These are phyloP conservation scores for Turnera subulata DNA, from an alignment of 345 rosid species.

Conservation along the genomic window DNA sequence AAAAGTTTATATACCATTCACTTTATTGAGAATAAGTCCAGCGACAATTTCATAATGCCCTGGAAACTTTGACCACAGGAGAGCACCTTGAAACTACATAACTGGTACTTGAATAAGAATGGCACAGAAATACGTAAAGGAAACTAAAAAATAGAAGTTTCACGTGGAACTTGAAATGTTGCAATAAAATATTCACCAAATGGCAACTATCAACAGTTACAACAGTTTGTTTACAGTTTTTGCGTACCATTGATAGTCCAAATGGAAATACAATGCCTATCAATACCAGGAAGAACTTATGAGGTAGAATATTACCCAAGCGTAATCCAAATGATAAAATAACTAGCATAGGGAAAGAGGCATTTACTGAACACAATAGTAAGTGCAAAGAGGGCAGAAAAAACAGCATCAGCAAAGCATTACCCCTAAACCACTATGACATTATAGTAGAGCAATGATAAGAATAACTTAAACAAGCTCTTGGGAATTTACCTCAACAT, in stretches of 20 bases:
- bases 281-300: neutral
- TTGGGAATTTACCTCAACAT: too few species aligned
- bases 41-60: slow-evolving; percentile 17
- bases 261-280: too few species aligned
- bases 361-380: too few species aligned
- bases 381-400: too few species aligned
- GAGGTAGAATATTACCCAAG: neutral
- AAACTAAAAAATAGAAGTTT: neutral
- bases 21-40: slow-evolving; percentile 10
- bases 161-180: slow-evolving; percentile 5
- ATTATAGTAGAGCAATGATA: too few species aligned
- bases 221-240: too few species aligned
- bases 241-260: too few species aligned
- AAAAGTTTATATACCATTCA: slow-evolving; percentile 9
- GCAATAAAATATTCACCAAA: neutral
- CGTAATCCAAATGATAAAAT: neutral
- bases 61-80: slow-evolving; percentile 8
- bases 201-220: too few species aligned
- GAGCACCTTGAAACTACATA: too few species aligned
- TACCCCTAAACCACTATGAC: too few species aligned
- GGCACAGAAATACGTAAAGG: slow-evolving; percentile 2
- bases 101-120: slow-evolving; percentile 10
- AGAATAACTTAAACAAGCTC: too few species aligned
- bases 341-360: neutral
- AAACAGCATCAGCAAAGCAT: too few species aligned